A percentile compares a stretch with the other conserved stretches of the same genome.
Conservation (phyloP, 805 yeast genomes). For the Lipomyces sp. region DNA sequence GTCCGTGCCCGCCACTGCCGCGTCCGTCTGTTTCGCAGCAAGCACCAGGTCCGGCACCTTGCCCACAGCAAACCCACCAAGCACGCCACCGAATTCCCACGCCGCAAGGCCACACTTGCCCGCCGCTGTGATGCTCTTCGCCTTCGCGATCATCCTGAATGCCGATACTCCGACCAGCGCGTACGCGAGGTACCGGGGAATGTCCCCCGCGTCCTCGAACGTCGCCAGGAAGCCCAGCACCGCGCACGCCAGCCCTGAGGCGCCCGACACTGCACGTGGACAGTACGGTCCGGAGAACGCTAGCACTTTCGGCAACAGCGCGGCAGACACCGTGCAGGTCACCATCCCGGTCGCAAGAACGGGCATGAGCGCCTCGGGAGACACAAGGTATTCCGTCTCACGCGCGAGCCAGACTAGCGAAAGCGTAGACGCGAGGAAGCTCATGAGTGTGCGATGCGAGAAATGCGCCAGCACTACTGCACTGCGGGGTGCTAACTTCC, state of each 20-base stretch:
- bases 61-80: constrained; percentile 15
- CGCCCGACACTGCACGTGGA: constrained; percentile 12
- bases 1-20: neutral
- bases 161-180: constrained; percentile 1
- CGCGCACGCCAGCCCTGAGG: constrained; percentile 20
- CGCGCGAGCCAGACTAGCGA: constrained; percentile 15
- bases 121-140: constrained; percentile 4
- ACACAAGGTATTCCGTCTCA: constrained; percentile 23
- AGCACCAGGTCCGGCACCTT: constrained; percentile 7
- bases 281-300: neutral
- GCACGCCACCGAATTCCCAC: constrained; percentile 11
- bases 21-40: neutral
- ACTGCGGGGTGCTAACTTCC: constrained; percentile 4
- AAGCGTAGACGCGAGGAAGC: constrained; percentile 14
- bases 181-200: constrained; percentile 15
- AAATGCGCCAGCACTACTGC: constrained; percentile 13
- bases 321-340: constrained; percentile 8
- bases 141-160: constrained; percentile 7
- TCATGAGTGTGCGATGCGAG: constrained; percentile 5
- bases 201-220: constrained; percentile 25
- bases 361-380: constrained; percentile 7
- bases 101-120: constrained; percentile 12
- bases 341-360: constrained; percentile 15
- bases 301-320: constrained; percentile 12
- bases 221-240: constrained; percentile 21